phyloP scores from a whole-genome alignment of 495 filamentous ascomycete genomes.

The Lentithecium fluviatile region DNA sequence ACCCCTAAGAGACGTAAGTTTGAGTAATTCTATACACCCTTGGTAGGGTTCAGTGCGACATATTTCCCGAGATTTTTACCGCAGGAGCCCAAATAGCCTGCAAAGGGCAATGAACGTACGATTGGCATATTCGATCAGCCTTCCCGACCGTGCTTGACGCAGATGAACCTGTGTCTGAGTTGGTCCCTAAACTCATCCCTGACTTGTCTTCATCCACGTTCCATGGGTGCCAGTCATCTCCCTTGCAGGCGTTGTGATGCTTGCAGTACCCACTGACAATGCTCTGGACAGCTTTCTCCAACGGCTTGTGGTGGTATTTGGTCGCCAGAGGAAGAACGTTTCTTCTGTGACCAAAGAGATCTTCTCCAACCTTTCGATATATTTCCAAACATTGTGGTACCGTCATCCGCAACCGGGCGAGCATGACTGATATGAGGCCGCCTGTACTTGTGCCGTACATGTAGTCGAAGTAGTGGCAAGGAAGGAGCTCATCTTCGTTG shows the following conservation, averaged over 20 bases:
- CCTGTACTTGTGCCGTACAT: slow-evolving; percentile 47
- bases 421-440: slow-evolving; percentile 56
- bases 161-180: slow-evolving; percentile 18
- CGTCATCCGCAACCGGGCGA: slow-evolving; percentile 54
- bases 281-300: slow-evolving; percentile 46
- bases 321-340: slow-evolving; percentile 42
- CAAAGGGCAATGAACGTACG: too few species aligned
- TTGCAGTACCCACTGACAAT: slow-evolving; percentile 43
- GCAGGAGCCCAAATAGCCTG: too few species aligned
- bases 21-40: too few species aligned
- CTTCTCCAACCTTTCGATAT: slow-evolving; percentile 48
- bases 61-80: too few species aligned
- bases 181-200: slow-evolving; percentile 6
- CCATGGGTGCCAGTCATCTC: slow-evolving; percentile 46
- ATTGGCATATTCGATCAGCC: slow-evolving; percentile 43
- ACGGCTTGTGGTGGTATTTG: slow-evolving; percentile 47
- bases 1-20: too few species aligned
- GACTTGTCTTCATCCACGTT: slow-evolving; percentile 14
- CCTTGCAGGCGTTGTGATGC: slow-evolving; percentile 40
- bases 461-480: slow-evolving; percentile 52
- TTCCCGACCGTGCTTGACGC: slow-evolving; percentile 29
- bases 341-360: slow-evolving; percentile 48
- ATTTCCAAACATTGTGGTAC: slow-evolving; percentile 52
- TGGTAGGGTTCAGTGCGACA: too few species aligned
- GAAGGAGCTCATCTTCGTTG: slow-evolving; percentile 43